These are phyloP conservation scores for Penicillium sp. DNA, from an alignment of 2,329 filamentous ascomycete species.

Conservation along the genomic window DNA sequence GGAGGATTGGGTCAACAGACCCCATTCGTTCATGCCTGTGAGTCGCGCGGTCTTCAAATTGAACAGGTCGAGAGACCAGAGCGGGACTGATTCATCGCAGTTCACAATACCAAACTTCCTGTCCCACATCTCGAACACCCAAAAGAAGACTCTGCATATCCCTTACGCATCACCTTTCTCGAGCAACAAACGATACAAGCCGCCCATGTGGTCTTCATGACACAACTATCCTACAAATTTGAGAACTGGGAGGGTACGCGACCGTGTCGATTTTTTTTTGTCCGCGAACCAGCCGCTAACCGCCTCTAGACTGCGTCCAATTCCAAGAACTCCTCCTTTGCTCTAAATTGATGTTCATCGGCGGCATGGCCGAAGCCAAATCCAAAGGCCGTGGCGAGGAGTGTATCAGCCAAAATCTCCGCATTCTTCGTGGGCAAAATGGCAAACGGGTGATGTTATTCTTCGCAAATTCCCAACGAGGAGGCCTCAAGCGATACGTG, in stretches of 20 bases:
- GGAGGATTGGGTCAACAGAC: conserved; percentile 37
- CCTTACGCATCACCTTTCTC: conserved; percentile 42
- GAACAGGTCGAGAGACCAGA: neutral
- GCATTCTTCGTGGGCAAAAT: conserved; percentile 37
- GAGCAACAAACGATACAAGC: conserved; percentile 45
- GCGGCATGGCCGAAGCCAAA: conserved; percentile 43
- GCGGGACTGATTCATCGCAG: conserved; percentile 17
- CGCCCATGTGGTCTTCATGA: conserved; percentile 37
- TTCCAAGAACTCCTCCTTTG: conserved; percentile 43
- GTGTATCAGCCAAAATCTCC: conserved; percentile 46
- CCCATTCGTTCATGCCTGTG: conserved; percentile 40
- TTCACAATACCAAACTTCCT: conserved; percentile 37
- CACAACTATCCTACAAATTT: conserved; percentile 44
- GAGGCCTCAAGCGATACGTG: conserved; percentile 41
- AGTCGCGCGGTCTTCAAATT: conserved; percentile 11
- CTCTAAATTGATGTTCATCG: conserved; percentile 40
- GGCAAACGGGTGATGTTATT: conserved; percentile 38
- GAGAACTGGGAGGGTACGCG: conserved; percentile 40
- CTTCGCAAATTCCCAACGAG: conserved; percentile 45
- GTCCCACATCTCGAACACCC: conserved; percentile 45
- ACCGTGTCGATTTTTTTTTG: neutral
- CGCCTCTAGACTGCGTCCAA: conserved; percentile 36
- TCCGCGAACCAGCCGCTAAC: neutral
- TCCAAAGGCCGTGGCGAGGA: conserved; percentile 46
- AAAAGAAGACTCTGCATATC: conserved; percentile 32